These are phyloP conservation scores for Triticum aestivum DNA, from an alignment of 176 grass and related monocot species.

Conservation along the genomic window DNA sequence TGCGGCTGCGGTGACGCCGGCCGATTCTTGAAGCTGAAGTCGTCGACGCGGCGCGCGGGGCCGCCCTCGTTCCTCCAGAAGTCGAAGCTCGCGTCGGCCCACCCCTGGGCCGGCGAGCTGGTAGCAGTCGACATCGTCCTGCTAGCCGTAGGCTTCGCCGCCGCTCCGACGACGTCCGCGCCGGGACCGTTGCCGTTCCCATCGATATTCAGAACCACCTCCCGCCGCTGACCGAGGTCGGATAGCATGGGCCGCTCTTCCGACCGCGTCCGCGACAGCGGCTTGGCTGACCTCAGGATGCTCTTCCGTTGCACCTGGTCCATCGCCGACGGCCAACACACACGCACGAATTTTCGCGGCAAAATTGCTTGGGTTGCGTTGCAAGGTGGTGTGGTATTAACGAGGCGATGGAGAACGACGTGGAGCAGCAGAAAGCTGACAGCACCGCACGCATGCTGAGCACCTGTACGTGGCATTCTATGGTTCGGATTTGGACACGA, in stretches of 20 bases:
- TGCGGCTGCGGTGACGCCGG: neutral
- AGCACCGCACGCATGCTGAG: neutral
- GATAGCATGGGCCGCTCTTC: constrained; percentile 30
- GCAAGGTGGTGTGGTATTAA: neutral
- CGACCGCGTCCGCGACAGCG: neutral
- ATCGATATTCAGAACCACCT: constrained; percentile 79
- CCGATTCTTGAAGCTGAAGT: constrained; percentile 64
- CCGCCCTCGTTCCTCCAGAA: constrained; percentile 22
- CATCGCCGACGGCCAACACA: constrained; percentile 3
- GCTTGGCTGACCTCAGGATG: constrained; percentile 22
- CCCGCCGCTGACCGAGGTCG: neutral
- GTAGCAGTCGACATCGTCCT: neutral
- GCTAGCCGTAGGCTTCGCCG: neutral
- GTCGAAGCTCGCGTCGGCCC: constrained; percentile 52
- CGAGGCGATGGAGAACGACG: constrained; percentile 33
- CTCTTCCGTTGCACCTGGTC: constrained; percentile 31
- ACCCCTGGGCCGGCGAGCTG: constrained; percentile 41
- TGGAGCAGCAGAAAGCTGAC: constrained; percentile 14
- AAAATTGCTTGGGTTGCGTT: neutral
- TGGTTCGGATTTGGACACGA: no score
- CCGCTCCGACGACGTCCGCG: neutral
- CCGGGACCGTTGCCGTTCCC: constrained; percentile 26
- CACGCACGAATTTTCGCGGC: neutral
- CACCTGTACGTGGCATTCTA: neutral
- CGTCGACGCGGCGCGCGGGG: neutral